Base-by-base conservation (phyloP, 768 basidiomycete species). In the Kwoniella sp. region DNA sequence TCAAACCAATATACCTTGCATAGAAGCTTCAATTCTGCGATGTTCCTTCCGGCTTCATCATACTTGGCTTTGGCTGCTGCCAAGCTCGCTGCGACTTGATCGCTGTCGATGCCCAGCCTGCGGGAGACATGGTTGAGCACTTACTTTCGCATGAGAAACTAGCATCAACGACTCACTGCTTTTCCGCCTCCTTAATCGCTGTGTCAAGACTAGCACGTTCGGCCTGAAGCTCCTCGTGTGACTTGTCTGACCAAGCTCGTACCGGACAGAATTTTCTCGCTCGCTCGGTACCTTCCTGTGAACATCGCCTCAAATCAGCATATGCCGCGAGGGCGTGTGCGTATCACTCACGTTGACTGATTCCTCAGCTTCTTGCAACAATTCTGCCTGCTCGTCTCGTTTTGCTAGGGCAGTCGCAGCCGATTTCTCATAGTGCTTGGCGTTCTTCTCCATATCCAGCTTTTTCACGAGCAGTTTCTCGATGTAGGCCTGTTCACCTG, bases 141-240 rank as follows among this genome's bases (percentile, higher is more conserved):
- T n/a, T n/a, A 15, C 9, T 25, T 37, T 37, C 5, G n/a, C 36
- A 37, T 14, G 7, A 5, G 15, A 7, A 37, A 14, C n/a, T n/a
- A n/a, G n/a, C n/a, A n/a, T n/a, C n/a, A n/a, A n/a, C 4, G 23
- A 51, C 60, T 23, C 15, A 67, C 65, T 46, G 45, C 29, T 53
- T 59, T 33, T 63, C 59, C 5, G 62, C 62, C 2, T 57, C 62
- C 3, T 34, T 40, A 15, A 59, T 53, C 14, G 63, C 41, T 32
- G 49, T 56, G 11, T 58, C 48, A 6, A 53, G 17, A 1, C 38
- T 39, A 9, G 39, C 25, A 12, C 44, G 38, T 42, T 61, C 57
- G 33, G 29, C 43, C 14, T 45, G 26, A 3, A 64, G 39, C 17
- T 48, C 40, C n/a, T 34, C 36, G 9, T 19, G 8, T 3, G 22